Evolutionary conservation across 176 grass and related monocot genomes (phyloP).

Genomic region (Lolium rigidum): DNA sequence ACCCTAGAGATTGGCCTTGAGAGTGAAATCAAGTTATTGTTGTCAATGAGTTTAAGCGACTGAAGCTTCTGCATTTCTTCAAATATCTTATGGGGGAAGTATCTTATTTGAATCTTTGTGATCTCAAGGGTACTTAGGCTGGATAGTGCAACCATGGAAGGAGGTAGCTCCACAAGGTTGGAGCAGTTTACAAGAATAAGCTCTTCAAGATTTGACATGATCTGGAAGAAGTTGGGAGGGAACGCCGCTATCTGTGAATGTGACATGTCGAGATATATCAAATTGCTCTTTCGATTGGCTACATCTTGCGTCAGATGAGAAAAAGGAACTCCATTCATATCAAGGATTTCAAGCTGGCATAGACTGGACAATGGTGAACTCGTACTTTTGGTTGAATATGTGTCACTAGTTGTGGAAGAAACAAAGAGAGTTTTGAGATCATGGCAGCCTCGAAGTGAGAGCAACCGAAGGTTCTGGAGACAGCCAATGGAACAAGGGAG

Average conservation of each 20-base stretch:
- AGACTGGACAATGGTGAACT: conserved; percentile 1
- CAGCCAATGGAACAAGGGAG: not conserved
- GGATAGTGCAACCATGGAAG: not conserved
- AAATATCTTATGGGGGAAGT: not conserved
- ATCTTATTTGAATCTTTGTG: not conserved
- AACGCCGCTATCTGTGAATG: not conserved
- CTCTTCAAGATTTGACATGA: not conserved
- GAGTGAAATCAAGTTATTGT: not conserved
- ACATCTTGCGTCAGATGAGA: not conserved
- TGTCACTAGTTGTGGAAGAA: not conserved
- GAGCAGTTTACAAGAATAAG: not conserved
- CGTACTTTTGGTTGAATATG: not conserved
- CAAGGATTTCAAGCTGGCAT: not conserved
- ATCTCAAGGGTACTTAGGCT: not conserved
- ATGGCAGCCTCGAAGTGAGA: conserved; percentile 27
- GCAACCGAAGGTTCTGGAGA: not conserved
- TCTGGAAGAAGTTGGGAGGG: not conserved
- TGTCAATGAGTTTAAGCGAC: conserved; percentile 5
- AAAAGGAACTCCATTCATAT: conserved; percentile 18
- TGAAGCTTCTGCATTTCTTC: not conserved
- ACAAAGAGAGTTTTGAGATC: not conserved
- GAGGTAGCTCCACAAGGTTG: conserved; percentile 19
- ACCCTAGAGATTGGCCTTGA: not conserved
- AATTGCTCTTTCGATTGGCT: not conserved
- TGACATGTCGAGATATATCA: not conserved